A percentile compares a stretch with the other conserved stretches of the same genome.
phyloP scores from a whole-genome alignment of 2,329 filamentous ascomycete species.

The Curvularia sp. region DNA sequence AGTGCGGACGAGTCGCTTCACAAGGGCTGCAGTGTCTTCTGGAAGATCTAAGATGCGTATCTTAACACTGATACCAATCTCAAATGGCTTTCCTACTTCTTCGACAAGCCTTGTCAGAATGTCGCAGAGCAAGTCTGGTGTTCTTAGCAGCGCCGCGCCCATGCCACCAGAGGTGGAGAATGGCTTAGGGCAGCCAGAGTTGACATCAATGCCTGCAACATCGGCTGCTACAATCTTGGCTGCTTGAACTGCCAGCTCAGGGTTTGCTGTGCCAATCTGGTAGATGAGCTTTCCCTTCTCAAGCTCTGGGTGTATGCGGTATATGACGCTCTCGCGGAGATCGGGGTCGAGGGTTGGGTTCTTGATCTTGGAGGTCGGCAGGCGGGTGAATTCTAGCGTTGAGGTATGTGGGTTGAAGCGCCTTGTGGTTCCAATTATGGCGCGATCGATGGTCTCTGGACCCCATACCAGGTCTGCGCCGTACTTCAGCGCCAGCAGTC shows the following conservation, averaged over 20 bases:
- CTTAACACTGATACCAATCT: constrained; percentile 96
- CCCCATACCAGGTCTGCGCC: constrained; percentile 98
- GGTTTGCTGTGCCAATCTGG: constrained; percentile 88
- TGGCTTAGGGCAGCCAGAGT: constrained; percentile 96
- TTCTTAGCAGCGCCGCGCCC: constrained; percentile 88
- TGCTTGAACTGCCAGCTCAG: constrained; percentile 81
- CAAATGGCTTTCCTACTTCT: constrained; percentile 75
- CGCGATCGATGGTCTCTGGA: constrained; percentile 90
- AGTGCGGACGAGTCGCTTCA: constrained; percentile 78
- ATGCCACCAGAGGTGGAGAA: constrained; percentile 94
- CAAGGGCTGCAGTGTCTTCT: constrained; percentile 77
- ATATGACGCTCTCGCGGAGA: constrained; percentile 72
- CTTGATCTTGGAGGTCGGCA: constrained; percentile 73
- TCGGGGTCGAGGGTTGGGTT: constrained; percentile 64
- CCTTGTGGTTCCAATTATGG: constrained; percentile 86
- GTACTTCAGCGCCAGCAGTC: constrained; percentile 88
- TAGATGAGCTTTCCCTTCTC: constrained; percentile 83
- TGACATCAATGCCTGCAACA: constrained; percentile 94
- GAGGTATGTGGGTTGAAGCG: constrained; percentile 76
- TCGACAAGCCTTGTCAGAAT: constrained; percentile 85
- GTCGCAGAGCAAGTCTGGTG: constrained; percentile 80
- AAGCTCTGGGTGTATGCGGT: constrained; percentile 77
- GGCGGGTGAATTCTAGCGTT: constrained; percentile 84
- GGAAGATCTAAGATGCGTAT: constrained; percentile 84
- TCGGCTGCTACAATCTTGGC: constrained; percentile 84